Evolutionary conservation across 2,329 filamentous ascomycete genomes (phyloP).

Genomic region (Penicillium sp.): DNA sequence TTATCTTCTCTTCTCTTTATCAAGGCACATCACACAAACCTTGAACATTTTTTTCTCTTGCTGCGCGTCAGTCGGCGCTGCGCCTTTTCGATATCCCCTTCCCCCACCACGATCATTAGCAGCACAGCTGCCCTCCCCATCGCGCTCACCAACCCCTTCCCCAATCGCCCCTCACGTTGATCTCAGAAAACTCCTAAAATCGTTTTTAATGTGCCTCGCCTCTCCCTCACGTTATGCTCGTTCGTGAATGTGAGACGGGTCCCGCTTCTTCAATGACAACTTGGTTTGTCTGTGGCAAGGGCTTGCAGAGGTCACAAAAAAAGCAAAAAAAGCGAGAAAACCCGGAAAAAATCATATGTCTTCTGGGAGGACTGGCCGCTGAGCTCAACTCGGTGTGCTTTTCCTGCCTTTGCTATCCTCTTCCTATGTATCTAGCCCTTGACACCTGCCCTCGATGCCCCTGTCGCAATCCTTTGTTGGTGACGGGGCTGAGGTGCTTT

Average conservation of each 20-base stretch:
- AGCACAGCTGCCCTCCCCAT: slow-evolving; percentile 15
- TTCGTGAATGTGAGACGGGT: neutral
- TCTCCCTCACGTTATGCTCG: neutral
- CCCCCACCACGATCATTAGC: slow-evolving; percentile 23
- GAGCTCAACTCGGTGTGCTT: slow-evolving; percentile 19
- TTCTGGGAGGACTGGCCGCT: slow-evolving; percentile 15
- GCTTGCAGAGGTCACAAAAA: slow-evolving; percentile 24
- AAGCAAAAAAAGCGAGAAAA: slow-evolving; percentile 31
- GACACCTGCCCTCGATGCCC: slow-evolving; percentile 1
- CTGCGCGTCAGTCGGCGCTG: slow-evolving; percentile 26
- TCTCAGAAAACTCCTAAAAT: slow-evolving; percentile 1
- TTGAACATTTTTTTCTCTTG: slow-evolving; percentile 12
- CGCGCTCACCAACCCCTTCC: slow-evolving; percentile 3
- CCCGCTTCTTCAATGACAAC: slow-evolving; percentile 1
- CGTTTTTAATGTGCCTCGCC: slow-evolving; percentile 28
- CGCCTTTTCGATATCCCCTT: slow-evolving; percentile 22
- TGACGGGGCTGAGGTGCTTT: slow-evolving; percentile 10
- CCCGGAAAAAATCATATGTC: slow-evolving; percentile 24
- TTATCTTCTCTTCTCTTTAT: slow-evolving; percentile 18
- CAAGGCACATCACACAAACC: slow-evolving; percentile 16
- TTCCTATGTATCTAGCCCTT: slow-evolving; percentile 23
- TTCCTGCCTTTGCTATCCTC: slow-evolving; percentile 17
- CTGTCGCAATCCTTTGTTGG: neutral
- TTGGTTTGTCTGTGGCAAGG: neutral
- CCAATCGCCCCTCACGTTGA: neutral